These are phyloP conservation scores for Austroboletus niveus DNA, from an alignment of 1,284 basidiomycete genomes.

Conservation along the genomic window DNA sequence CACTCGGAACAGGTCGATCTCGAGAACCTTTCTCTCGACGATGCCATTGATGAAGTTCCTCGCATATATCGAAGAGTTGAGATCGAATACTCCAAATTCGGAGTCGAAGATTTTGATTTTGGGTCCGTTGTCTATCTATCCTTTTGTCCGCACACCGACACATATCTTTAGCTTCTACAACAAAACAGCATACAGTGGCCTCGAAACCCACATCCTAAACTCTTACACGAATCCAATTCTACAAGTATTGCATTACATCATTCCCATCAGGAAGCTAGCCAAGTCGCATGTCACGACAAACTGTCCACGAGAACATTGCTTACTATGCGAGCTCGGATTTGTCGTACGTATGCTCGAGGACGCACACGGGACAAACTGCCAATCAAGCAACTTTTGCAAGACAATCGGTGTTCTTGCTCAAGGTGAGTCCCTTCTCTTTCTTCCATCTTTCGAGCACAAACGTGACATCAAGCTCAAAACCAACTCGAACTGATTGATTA, in stretches of 20 bases:
- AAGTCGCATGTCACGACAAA: conserved; percentile 89
- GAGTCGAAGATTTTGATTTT: conserved; percentile 99
- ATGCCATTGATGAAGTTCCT: conserved; percentile 65
- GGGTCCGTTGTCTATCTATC: conserved; percentile 48
- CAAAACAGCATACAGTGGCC: conserved; percentile 83
- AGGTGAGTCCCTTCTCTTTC: conserved; percentile 43
- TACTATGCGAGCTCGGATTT: conserved; percentile 96
- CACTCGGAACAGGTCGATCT: conserved; percentile 41
- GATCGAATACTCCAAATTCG: conserved; percentile 98
- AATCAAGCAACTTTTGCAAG: conserved; percentile 95
- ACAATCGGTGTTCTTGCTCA: conserved; percentile 82
- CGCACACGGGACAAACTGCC: conserved; percentile 92
- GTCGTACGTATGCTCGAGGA: conserved; percentile 95
- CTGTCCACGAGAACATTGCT: conserved; percentile 87
- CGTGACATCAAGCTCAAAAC: conserved; percentile 51
- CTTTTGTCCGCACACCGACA: neutral
- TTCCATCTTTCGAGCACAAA: neutral
- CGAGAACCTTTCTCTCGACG: conserved; percentile 48
- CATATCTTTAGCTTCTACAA: conserved; percentile 78
- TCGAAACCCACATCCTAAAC: conserved; percentile 97
- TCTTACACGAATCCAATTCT: conserved; percentile 95
- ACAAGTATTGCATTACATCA: conserved; percentile 85
- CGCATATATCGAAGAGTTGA: conserved; percentile 89
- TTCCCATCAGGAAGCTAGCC: conserved; percentile 78
- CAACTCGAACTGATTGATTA: conserved; percentile 91